phyloP scores from a whole-genome alignment of 2,329 filamentous ascomycete species.

The Thelonectria rubi region DNA sequence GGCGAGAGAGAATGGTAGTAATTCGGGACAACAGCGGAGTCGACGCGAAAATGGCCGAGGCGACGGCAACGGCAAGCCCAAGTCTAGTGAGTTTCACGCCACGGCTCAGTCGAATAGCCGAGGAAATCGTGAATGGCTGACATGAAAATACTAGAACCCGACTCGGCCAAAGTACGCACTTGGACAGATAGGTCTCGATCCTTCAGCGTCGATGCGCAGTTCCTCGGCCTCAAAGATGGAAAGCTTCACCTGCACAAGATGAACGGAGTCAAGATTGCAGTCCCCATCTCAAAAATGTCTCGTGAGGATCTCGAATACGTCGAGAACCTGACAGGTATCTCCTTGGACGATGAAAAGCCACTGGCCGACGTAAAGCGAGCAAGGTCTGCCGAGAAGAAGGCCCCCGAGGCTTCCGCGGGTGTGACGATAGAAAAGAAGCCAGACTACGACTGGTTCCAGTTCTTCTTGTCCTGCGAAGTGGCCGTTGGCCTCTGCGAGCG shows the following conservation, averaged over 20 bases:
- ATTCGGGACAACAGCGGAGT: constrained; percentile 75
- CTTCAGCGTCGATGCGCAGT: constrained; percentile 97
- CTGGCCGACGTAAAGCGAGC: constrained; percentile 81
- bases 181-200: constrained; percentile 97
- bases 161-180: constrained; percentile 81
- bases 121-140: constrained; percentile 21
- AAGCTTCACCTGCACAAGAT: constrained; percentile 98
- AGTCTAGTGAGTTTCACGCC: constrained; percentile 71
- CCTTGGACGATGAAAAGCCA: constrained; percentile 93
- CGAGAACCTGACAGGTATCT: constrained; percentile 85
- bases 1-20: constrained; percentile 72
- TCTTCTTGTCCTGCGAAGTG: constrained; percentile 93
- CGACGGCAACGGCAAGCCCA: constrained; percentile 64
- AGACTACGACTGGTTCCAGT: constrained; percentile 98
- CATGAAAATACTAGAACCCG: constrained; percentile 69
- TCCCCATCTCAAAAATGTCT: constrained; percentile 95
- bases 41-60: constrained; percentile 72
- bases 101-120: not conserved
- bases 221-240: constrained; percentile 90
- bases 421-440: constrained; percentile 73
- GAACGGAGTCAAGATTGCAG: constrained; percentile 98
- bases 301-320: constrained; percentile 95
- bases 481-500: constrained; percentile 92
- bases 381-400: constrained; percentile 45
- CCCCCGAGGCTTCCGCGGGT: constrained; percentile 55